Percentiles rank a stretch among this genome's conserved stretches.
These are phyloP conservation scores for Tolypocladium tropicale DNA, from an alignment of 2,329 filamentous ascomycete genomes.

Conservation along the genomic window DNA sequence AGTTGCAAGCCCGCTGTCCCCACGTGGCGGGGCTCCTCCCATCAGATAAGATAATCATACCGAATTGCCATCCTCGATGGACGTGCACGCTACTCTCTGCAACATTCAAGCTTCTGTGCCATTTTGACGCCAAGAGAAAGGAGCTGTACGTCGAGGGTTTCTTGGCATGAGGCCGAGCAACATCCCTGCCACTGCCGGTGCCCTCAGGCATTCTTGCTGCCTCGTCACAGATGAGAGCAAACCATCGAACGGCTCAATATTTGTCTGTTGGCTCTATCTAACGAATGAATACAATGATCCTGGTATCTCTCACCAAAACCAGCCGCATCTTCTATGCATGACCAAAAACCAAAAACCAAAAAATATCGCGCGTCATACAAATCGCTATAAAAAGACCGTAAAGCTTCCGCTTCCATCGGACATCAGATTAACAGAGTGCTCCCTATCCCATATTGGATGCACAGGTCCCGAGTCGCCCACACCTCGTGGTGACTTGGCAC, in stretches of 20 bases:
- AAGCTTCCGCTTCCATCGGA: slow-evolving; percentile 17
- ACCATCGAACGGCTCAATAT: neutral
- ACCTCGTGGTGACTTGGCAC: slow-evolving; percentile 6
- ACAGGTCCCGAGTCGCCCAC: neutral
- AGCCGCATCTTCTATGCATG: neutral
- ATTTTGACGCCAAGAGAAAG: too few relatives aligned
- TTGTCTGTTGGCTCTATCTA: neutral
- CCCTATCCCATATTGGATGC: slow-evolving; percentile 4
- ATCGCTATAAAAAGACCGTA: slow-evolving; percentile 13
- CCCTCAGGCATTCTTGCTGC: neutral
- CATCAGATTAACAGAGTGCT: slow-evolving; percentile 8
- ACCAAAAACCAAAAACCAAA: neutral
- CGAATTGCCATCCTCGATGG: neutral
- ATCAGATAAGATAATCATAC: slow-evolving; percentile 3
- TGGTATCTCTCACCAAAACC: neutral
- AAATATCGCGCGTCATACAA: neutral
- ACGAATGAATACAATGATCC: neutral
- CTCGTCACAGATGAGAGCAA: neutral
- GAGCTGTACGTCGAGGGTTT: too few relatives aligned
- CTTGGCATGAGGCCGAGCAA: too few relatives aligned
- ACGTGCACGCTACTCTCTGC: too few relatives aligned
- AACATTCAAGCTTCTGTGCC: too few relatives aligned
- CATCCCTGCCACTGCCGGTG: too few relatives aligned
- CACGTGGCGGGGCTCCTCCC: neutral
- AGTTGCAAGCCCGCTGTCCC: neutral